Conservation (phyloP, 2,329 filamentous ascomycete species). For the Pseudogymnoascus sp. region DNA sequence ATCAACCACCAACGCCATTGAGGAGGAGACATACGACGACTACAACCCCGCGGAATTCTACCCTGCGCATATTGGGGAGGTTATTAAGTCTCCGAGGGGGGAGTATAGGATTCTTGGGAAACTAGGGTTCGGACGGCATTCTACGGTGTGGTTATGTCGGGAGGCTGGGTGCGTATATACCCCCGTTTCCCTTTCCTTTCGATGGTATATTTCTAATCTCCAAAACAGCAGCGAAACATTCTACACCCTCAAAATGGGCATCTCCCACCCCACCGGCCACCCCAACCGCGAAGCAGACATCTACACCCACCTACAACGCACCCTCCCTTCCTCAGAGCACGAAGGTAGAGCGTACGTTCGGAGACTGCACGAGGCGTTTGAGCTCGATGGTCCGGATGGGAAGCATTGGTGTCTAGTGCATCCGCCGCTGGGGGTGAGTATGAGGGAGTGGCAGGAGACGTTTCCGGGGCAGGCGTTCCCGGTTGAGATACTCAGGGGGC, state of each 20-base stretch:
- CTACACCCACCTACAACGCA: neutral
- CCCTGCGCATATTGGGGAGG: neutral
- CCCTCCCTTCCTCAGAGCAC: slow-evolving; percentile 11
- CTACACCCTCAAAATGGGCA: neutral
- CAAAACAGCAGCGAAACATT: neutral
- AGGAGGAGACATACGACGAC: neutral
- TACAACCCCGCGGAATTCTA: neutral
- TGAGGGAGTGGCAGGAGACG: slow-evolving; percentile 30
- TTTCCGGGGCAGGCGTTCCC: slow-evolving; percentile 12
- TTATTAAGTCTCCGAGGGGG: neutral
- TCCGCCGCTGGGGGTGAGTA: slow-evolving; percentile 33
- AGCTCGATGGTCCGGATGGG: slow-evolving; percentile 24
- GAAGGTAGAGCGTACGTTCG: slow-evolving; percentile 25
- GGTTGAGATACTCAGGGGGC: slow-evolving; percentile 16
- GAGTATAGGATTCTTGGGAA: slow-evolving; percentile 28
- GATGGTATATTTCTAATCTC: slow-evolving; percentile 16
- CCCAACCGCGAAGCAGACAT: neutral
- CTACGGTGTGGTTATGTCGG: slow-evolving; percentile 37
- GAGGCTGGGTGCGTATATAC: slow-evolving; percentile 18
- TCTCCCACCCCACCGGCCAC: neutral
- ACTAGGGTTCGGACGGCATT: slow-evolving; percentile 35
- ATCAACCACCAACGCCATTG: neutral
- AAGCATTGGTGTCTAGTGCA: slow-evolving; percentile 31
- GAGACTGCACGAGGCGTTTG: slow-evolving; percentile 32
- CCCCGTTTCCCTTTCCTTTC: slow-evolving; percentile 2